Evolutionary conservation across 164 flowering plant species (phyloP).

Genomic region (Magnolia officinalis): DNA sequence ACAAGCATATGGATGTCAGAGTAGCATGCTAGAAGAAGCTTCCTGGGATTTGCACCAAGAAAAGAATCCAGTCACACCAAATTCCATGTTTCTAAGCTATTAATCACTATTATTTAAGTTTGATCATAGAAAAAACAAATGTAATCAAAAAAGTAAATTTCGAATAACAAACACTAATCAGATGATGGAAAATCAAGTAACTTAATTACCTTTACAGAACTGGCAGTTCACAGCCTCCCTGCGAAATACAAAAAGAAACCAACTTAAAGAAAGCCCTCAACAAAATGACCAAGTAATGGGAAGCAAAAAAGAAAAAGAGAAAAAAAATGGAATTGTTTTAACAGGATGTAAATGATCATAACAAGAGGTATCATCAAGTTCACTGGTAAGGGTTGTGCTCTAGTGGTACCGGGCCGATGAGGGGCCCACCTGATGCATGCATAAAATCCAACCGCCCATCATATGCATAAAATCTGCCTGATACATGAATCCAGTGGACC

Average conservation of each 20-base stretch:
- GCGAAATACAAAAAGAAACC: slow-evolving; percentile 26
- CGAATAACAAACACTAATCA: background rate
- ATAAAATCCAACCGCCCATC: too few species aligned
- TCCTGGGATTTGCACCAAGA: too few species aligned
- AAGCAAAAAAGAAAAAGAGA: background rate
- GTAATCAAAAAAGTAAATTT: background rate
- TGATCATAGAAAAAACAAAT: background rate
- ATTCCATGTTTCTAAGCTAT: background rate
- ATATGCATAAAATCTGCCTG: too few species aligned
- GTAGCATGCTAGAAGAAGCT: too few species aligned
- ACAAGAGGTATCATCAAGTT: background rate
- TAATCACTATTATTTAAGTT: background rate
- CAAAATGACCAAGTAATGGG: background rate
- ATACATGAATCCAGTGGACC: too few species aligned
- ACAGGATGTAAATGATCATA: background rate
- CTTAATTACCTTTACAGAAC: slow-evolving; percentile 60
- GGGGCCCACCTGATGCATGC: too few species aligned
- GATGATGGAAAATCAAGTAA: slow-evolving; percentile 1
- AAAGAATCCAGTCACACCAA: too few species aligned
- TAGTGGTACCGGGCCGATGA: too few species aligned
- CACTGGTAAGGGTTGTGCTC: background rate
- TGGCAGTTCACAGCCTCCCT: slow-evolving; percentile 94
- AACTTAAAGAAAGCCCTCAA: slow-evolving; percentile 5
- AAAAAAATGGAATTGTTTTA: background rate
- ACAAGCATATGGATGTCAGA: too few species aligned